Evolutionary conservation across 352 stramenopile species (phyloP), one percentile per base, ranked within the genome.

Genomic region (Phytopythium sindhum): DNA sequence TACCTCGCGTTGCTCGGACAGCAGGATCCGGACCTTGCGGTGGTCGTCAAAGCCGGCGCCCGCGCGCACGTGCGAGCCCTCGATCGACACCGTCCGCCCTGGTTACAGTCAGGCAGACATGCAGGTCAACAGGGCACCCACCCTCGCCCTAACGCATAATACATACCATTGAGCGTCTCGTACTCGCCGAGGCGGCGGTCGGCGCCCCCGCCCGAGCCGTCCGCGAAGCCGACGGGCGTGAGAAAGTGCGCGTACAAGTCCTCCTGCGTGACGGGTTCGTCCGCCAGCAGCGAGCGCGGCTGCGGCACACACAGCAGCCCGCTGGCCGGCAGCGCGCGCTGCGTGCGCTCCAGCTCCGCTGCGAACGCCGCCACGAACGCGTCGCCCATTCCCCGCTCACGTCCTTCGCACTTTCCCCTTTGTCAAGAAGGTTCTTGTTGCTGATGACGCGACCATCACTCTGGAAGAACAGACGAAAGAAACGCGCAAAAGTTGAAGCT

Each of bases 281-380:
- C 74, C 1, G 73, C 73, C 21, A 86, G 67, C 26, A 93, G 75
- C 28, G 84, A 82, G 19, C 84, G 77, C 28, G 72, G 67, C 70
- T 90, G 81, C 9, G 84, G 84, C 14, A 90, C 75, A 51, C 84
- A 93, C 60, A 93, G 81, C 37, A 93, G 65, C 17, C 77, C 83
- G 59, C 66, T 73, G 28, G 65, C 71, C 19, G 74, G 64, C 17
- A 91, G 66, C 28, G 72, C 66, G 61, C 82, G 80, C 72, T 91
- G 82, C 55, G 76, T 86, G 44, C 72, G 67, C 61, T 69, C 68
- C 47, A 90, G 66, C 41, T 86, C 77, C 10, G 24, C 47, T 53
- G 66, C 64, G 9, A 90, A 65, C 44, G 72, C 78, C 5, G 53
- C 62, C 48, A 89, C 47, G 60, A 84, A 90, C 8, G 67, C 29